Conservation (phyloP, 305 asterid genomes). For the Fraxinus velutina region DNA sequence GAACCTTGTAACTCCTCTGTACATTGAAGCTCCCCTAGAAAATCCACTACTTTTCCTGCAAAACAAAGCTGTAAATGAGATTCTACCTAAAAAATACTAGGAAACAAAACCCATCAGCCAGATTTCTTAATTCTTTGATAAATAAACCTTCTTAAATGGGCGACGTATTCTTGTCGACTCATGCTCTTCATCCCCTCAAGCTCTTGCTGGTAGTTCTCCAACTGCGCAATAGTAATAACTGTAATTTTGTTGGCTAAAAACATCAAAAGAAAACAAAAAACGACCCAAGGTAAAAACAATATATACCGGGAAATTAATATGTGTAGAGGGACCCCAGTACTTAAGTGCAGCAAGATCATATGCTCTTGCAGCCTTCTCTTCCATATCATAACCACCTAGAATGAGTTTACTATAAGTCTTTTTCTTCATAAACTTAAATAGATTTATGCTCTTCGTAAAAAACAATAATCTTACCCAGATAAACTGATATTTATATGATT, state of each 20-base stretch:
- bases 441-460: not conserved
- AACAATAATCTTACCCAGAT: constrained; percentile 52
- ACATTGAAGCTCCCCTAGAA: constrained; percentile 87
- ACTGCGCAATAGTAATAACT: constrained; percentile 31
- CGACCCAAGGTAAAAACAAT: not conserved
- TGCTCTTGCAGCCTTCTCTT: constrained; percentile 77
- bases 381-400: constrained; percentile 73
- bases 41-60: constrained; percentile 90
- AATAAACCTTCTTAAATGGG: constrained; percentile 72
- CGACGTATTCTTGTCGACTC: constrained; percentile 86
- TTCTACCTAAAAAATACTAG: not conserved
- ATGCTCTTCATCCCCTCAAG: constrained; percentile 83
- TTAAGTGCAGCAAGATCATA: constrained; percentile 77
- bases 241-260: not conserved
- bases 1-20: constrained; percentile 92
- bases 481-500: constrained; percentile 36
- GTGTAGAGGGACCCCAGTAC: constrained; percentile 70
- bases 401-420: not conserved
- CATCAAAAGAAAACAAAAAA: not conserved
- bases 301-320: constrained; percentile 55
- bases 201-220: constrained; percentile 78
- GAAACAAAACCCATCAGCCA: not conserved
- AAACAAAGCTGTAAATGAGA: not conserved
- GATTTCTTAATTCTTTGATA: not conserved
- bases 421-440: not conserved